These are phyloP conservation scores for Fomes fomentarius DNA, from an alignment of 1,284 basidiomycete species.

Conservation along the genomic window DNA sequence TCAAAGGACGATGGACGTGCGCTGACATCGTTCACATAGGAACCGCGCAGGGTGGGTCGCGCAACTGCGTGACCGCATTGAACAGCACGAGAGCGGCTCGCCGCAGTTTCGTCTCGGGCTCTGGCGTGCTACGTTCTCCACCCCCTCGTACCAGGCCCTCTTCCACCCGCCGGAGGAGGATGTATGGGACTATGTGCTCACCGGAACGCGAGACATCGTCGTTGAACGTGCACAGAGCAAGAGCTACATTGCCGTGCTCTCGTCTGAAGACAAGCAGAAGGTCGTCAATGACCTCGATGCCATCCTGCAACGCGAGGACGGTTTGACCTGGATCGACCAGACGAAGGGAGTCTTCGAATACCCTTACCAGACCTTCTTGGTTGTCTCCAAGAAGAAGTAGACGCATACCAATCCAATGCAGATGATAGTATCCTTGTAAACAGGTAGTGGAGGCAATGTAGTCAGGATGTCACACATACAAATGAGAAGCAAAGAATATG, in stretches of 20 bases:
- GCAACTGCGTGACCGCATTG: constrained; percentile 64
- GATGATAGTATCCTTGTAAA: too few relatives aligned
- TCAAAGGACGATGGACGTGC: too few relatives aligned
- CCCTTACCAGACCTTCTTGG: constrained; percentile 54
- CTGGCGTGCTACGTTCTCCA: constrained; percentile 69
- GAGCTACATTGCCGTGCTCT: constrained; percentile 70
- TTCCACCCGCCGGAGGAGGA: constrained; percentile 62
- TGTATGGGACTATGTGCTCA: constrained; percentile 51
- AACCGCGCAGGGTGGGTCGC: constrained; percentile 69
- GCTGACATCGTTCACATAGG: constrained; percentile 36
- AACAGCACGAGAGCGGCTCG: constrained; percentile 64
- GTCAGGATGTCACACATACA: neutral
- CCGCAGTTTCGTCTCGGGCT: constrained; percentile 76
- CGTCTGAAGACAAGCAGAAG: constrained; percentile 52
- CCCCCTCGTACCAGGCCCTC: constrained; percentile 50
- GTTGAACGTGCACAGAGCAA: constrained; percentile 70
- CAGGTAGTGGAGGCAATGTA: too few relatives aligned
- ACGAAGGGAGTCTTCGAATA: constrained; percentile 53
- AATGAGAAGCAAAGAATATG: constrained; percentile 21
- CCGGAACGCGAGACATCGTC: constrained; percentile 51
- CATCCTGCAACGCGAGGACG: constrained; percentile 52
- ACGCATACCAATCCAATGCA: too few relatives aligned
- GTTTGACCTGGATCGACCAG: constrained; percentile 50
- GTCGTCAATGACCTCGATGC: constrained; percentile 50
- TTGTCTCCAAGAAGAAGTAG: constrained; percentile 45